Percentiles rank a stretch among this genome's conserved stretches.
phyloP scores from a whole-genome alignment of 2,329 filamentous ascomycete species.

The Claviceps sp. region DNA sequence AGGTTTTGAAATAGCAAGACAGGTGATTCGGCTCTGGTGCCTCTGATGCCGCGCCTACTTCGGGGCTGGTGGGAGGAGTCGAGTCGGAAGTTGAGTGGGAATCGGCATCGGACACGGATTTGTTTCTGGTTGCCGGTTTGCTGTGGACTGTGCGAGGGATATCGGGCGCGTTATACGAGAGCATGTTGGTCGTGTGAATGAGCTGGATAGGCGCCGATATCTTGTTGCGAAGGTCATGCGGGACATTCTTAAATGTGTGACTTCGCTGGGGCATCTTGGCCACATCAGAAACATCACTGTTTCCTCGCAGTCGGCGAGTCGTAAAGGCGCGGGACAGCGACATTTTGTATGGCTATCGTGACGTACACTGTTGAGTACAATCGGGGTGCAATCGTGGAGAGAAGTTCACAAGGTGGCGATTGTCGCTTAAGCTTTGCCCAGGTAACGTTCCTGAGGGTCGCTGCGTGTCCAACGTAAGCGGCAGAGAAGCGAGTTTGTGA shows the following conservation, averaged over 20 bases:
- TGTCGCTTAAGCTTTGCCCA: not conserved
- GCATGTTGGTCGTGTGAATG: constrained; percentile 89
- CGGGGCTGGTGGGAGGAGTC: constrained; percentile 56
- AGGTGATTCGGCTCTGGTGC: constrained; percentile 52
- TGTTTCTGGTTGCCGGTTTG: constrained; percentile 37
- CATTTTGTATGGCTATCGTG: constrained; percentile 15
- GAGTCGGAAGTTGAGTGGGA: constrained; percentile 39
- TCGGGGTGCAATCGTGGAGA: no score
- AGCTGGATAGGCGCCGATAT: constrained; percentile 83
- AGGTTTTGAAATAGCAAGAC: constrained; percentile 50
- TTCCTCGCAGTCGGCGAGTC: constrained; percentile 48
- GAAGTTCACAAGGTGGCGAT: not conserved
- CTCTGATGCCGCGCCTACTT: constrained; percentile 46
- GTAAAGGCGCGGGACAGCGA: constrained; percentile 60
- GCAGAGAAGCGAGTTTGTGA: not conserved
- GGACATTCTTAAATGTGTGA: constrained; percentile 33
- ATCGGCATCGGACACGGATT: constrained; percentile 63
- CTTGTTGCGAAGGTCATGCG: constrained; percentile 42
- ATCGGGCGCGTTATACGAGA: constrained; percentile 88
- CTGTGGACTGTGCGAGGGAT: constrained; percentile 43
- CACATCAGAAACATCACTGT: constrained; percentile 30
- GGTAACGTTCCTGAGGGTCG: not conserved
- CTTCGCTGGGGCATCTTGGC: constrained; percentile 31
- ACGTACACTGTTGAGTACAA: no score
- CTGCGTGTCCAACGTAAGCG: not conserved